Conservation (phyloP, 2,329 filamentous ascomycete genomes). For the Neonectria neomacrospora region DNA sequence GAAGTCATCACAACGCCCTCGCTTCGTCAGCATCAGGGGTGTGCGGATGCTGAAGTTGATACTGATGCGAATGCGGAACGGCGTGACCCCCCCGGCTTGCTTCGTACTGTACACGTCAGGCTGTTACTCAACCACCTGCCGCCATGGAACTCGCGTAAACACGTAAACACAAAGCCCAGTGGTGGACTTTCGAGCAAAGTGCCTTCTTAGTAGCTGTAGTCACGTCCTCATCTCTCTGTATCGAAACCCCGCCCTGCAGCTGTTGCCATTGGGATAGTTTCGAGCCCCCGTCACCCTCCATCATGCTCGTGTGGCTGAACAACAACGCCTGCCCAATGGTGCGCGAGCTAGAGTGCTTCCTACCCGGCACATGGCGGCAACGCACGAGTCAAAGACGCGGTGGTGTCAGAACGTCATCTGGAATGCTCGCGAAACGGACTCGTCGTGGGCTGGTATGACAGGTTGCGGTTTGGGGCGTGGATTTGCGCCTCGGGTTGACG, state of each 20-base stretch:
- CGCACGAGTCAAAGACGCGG: background rate
- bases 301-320: conserved; percentile 5
- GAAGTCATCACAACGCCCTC: background rate
- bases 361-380: background rate
- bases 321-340: background rate
- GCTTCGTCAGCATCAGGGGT: background rate
- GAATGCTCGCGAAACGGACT: conserved; percentile 24
- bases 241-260: conserved; percentile 7
- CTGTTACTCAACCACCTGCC: background rate
- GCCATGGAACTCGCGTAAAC: background rate
- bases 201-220: conserved; percentile 2
- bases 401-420: background rate
- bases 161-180: background rate
- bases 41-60: background rate
- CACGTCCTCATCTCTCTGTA: conserved; percentile 12
- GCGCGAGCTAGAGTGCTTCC: background rate
- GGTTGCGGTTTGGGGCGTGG: conserved; percentile 6
- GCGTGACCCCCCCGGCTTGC: background rate
- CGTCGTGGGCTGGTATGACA: background rate
- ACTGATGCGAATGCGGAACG: background rate
- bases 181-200: background rate
- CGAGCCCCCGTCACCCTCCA: background rate
- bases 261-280: conserved; percentile 1
- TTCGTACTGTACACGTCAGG: background rate
- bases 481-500: conserved; percentile 10